These are phyloP conservation scores for Apophysomyces sp. DNA, from an alignment of 371 early-diverging fungal species.

Conservation along the genomic window DNA sequence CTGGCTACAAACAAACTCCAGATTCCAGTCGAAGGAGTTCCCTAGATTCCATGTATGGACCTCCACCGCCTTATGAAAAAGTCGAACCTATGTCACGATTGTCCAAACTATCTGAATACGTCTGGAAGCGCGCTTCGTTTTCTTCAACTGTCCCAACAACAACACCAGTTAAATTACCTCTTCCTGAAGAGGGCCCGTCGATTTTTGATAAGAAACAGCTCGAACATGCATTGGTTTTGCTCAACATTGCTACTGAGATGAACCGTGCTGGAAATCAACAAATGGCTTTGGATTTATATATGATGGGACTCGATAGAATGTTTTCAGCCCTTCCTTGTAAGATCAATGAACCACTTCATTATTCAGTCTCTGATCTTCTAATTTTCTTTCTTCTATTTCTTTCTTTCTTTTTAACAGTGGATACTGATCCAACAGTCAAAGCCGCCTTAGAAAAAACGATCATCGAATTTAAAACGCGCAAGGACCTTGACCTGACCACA, in stretches of 20 bases:
- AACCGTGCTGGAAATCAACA: slow-evolving; percentile 46
- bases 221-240: slow-evolving; percentile 49
- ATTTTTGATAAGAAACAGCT: slow-evolving; percentile 35
- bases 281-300: slow-evolving; percentile 51
- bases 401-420: slow-evolving; percentile 3
- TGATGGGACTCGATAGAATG: slow-evolving; percentile 53
- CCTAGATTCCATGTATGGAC: slow-evolving; percentile 6
- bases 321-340: slow-evolving; percentile 54
- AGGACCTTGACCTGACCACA: not conserved
- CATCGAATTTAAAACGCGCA: not conserved
- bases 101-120: slow-evolving; percentile 27
- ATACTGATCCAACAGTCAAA: slow-evolving; percentile 4
- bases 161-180: not conserved
- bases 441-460: slow-evolving; percentile 1
- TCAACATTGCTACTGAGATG: slow-evolving; percentile 53
- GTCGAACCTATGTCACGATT: slow-evolving; percentile 20
- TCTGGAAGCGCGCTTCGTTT: slow-evolving; percentile 22
- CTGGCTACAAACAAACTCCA: slow-evolving; percentile 4
- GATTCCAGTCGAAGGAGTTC: slow-evolving; percentile 3
- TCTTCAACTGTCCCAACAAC: not conserved
- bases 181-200: not conserved
- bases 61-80: slow-evolving; percentile 46
- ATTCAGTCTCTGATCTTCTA: not conserved
- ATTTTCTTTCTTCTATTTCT: slow-evolving; percentile 1
- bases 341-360: not conserved